Conservation (phyloP, 805 yeast genomes). For the Naumovozyma dairenensis region DNA sequence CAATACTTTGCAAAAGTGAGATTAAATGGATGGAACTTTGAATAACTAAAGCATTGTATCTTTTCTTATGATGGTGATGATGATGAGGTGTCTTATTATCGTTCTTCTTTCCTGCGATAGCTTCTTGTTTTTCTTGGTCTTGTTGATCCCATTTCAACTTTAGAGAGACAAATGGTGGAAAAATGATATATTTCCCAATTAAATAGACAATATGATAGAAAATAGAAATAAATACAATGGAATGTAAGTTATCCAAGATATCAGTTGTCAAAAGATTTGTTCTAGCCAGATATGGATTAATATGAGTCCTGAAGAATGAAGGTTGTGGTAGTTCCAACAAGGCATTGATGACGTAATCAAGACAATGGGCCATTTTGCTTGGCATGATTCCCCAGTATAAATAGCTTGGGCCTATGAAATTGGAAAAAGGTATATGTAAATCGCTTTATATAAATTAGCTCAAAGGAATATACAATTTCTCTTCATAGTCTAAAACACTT, state of each 20-base stretch:
- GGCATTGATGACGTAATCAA: constrained; percentile 5
- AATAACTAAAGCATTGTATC: constrained; percentile 11
- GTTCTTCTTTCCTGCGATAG: no score
- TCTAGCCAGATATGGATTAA: constrained; percentile 11
- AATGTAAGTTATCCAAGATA: constrained; percentile 21
- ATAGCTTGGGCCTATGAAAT: no score
- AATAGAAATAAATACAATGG: constrained; percentile 22
- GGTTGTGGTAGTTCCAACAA: constrained; percentile 16
- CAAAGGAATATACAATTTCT: no score
- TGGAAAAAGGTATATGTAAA: no score
- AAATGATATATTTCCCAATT: constrained; percentile 19
- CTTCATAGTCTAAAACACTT: no score
- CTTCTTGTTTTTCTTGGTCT: constrained; percentile 5
- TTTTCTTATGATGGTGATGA: constrained; percentile 5
- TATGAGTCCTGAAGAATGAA: constrained; percentile 5
- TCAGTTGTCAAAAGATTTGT: constrained; percentile 8
- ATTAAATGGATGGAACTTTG: constrained; percentile 52
- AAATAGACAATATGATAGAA: constrained; percentile 25
- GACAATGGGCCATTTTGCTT: not conserved
- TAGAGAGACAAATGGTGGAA: constrained; percentile 19
- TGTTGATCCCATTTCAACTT: constrained; percentile 8
- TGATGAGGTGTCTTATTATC: constrained; percentile 2
- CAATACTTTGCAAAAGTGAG: constrained; percentile 69
- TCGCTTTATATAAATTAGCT: no score
- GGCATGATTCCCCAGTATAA: not conserved